Evolutionary conservation across 225 moss, liverwort and hornwort genomes (phyloP).

Genomic region (Marchantia polymorpha): DNA sequence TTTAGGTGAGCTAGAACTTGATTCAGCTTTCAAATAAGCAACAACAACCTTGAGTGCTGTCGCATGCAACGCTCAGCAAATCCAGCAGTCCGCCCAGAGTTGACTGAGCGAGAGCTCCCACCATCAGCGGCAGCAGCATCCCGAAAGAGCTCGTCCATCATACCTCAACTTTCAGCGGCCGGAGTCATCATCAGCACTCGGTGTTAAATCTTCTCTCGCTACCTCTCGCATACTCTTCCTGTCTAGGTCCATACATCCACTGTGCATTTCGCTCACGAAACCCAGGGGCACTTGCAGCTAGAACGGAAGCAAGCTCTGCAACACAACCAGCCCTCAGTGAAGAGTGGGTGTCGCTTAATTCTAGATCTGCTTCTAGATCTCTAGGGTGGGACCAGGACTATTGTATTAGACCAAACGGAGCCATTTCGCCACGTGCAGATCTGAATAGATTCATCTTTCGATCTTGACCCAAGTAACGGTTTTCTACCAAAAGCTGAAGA

Average conservation of each 20-base stretch:
- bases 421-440: constrained; percentile 12
- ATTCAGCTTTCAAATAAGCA: neutral
- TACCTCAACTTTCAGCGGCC: neutral
- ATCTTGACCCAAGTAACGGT: neutral
- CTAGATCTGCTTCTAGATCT: neutral
- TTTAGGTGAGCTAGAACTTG: neutral
- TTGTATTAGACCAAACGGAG: neutral
- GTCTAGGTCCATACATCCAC: neutral
- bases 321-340: neutral
- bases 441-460: neutral
- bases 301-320: neutral
- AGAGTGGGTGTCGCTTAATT: neutral
- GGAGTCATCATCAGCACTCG: neutral
- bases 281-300: neutral
- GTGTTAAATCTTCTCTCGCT: neutral
- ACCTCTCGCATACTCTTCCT: too few species aligned
- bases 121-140: neutral
- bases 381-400: constrained; percentile 2
- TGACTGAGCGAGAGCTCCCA: constrained; percentile 3
- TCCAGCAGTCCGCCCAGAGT: neutral
- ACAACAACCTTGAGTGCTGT: constrained; percentile 1
- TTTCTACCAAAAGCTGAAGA: neutral
- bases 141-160: neutral
- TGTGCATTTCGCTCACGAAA: neutral
- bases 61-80: constrained; percentile 1